Base-by-base conservation (phyloP, 192 early-diverging fungal species). In the Coemansia javaensis region DNA sequence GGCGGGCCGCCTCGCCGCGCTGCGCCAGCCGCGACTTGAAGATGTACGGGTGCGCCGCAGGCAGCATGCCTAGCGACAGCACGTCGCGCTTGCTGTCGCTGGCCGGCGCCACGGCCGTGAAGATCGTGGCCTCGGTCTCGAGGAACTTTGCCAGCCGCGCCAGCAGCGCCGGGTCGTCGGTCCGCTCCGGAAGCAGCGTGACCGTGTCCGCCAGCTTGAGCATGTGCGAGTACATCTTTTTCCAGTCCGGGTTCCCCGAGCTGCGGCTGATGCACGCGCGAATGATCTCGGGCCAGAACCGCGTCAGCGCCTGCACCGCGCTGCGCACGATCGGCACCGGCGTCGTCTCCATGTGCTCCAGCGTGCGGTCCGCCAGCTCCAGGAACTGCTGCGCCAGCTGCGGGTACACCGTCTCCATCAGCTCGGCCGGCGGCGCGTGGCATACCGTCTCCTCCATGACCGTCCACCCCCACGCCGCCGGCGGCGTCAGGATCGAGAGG, bases 401-500 rank as follows among this genome's bases (percentile, higher is more conserved):
- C 2, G 62, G 58, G 32, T 74, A 74, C 24, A 37, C 22, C 17
- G 63, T 41, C 22, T 66, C 53, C 21, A 57, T 47, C 5, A 58
- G 27, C n/a, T 38, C 22, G 28, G 28, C 12, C 5, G 70, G 63
- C 13, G 63, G 58, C 15, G 38, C 32, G 7, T 32, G 34, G 28
- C 70, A 74, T 12, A 60, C 59, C 2, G 70, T 47, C 40, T 65
- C 53, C 43, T 74, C 70, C 52, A 74, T 65, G 7, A 50, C 50
- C n/a, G 55, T 55, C 70, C 70, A 74, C n/a, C 70, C 70, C 70
- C 70, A 74, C 10, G 43, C 48, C 2, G 61, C 70, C 8, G 61
- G 70, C 5, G 70, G 56, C 30, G 63, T 66, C 21, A 74, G 54
- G 46, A 74, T 53, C 23, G 50, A 36, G 31, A 72, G 44, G 18